Evolutionary conservation across 2,329 filamentous ascomycete species (phyloP).

Genomic region (Fusarium liriodendri): DNA sequence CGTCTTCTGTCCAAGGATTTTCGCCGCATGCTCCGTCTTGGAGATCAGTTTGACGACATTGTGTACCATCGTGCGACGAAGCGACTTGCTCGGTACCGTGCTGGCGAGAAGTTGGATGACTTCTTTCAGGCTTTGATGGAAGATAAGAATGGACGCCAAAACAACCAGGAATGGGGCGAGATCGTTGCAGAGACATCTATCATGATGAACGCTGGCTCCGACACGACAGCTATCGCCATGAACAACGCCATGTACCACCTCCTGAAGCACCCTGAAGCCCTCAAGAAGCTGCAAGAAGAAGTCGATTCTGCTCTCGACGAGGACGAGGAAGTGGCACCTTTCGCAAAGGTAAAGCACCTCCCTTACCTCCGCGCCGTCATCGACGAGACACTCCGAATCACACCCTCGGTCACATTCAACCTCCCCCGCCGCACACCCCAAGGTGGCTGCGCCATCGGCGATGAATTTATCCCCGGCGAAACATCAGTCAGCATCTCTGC

Average conservation of each 20-base stretch:
- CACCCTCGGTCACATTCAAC: background rate
- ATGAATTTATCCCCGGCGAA: conserved; percentile 49
- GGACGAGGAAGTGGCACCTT: conserved; percentile 57
- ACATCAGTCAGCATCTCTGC: conserved; percentile 54
- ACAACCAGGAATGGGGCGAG: conserved; percentile 65
- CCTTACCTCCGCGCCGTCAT: conserved; percentile 64
- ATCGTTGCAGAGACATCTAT: conserved; percentile 67
- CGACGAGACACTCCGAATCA: conserved; percentile 56
- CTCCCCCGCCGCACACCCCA: conserved; percentile 41
- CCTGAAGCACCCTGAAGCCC: conserved; percentile 50
- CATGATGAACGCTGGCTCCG: conserved; percentile 65
- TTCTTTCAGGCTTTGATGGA: conserved; percentile 69
- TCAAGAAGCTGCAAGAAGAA: conserved; percentile 52
- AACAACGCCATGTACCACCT: conserved; percentile 64
- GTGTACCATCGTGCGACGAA: background rate
- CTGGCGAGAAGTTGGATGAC: conserved; percentile 67
- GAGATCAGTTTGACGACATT: background rate
- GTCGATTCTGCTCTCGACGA: conserved; percentile 56
- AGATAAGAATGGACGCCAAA: conserved; percentile 52
- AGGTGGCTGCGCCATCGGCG: conserved; percentile 45
- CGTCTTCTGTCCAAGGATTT: background rate
- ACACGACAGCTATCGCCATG: conserved; percentile 61
- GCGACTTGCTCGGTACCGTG: conserved; percentile 31
- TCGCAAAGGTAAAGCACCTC: conserved; percentile 61
- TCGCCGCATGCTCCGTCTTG: background rate